Base-by-base conservation (phyloP, 2,329 filamentous ascomycete genomes). In the Venturia pyrina region DNA sequence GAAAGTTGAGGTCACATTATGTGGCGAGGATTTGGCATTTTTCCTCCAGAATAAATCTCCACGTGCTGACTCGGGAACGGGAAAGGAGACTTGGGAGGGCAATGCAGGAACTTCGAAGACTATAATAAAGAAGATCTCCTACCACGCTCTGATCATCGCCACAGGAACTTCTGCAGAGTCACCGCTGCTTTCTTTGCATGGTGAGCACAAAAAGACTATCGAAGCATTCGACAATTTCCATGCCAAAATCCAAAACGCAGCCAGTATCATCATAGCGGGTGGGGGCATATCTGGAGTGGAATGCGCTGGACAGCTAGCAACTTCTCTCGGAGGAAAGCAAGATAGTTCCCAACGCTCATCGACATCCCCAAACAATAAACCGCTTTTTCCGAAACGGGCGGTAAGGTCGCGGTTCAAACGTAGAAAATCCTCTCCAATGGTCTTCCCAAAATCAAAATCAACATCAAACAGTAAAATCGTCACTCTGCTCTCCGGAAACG, bases 201-300 rank as follows among this genome's bases (percentile, higher is more conserved):
- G 71, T 4, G 67, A 69, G 44, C 72, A 77, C 48, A 69, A 69
- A 56, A 73, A 73, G 50, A 79, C 77, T 62, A 67, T 73, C 10
- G 69, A 71, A 24, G 73, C 73, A 8, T 68, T 77, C 19, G 68
- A 70, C 56, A 62, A 50, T n/a, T 72, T 74, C 66, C 74, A 76
- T 67, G 68, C 65, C 24, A 43, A 68, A 46, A 67, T 77, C 28
- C 67, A 68, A 8, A 66, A 65, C 17, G 73, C 76, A 24, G 72
- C 71, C 61, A 73, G 67, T 62, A 75, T 78, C 64, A 68, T 77
- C 56, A 70, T 78, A 65, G 71, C 71, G 37, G 76, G 76, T 40
- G 76, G 75, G 5, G 75, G 75, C 1, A 71, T 72, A 10, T 71
- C 73, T 1, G 76, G 74, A 19, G 70, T 77, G 60, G 75, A 78